Base-by-base conservation (phyloP, 2,329 filamentous ascomycete species). In the Sarocladium kiliense region DNA sequence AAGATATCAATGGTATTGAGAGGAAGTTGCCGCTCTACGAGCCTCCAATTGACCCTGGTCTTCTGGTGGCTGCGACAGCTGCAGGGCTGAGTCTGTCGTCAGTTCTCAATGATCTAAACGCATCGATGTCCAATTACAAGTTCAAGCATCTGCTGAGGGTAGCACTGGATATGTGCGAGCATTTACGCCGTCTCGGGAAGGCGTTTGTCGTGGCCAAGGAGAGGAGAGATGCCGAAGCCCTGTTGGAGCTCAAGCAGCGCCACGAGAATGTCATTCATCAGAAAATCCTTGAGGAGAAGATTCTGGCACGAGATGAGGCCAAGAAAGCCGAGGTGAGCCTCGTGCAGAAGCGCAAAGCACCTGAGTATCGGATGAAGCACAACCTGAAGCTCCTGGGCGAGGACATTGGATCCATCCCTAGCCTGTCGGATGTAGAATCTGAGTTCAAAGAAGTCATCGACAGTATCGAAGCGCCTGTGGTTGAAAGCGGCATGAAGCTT, bases 181-280 rank as follows among this genome's bases (percentile, higher is more conserved):
- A 59, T 16, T 42, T 59, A 2, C 41, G 49, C 0, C 14, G 34
- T 11, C n/a, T 58, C 1, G 42, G 41, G 2, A 44, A 54, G 1
- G n/a, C 16, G 2, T 41, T 58, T 9, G 47, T 60, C 1, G 16
- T 18, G 1, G 53, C 39, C 3, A 45, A 41, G 12, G 57, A 59
- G 37, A 59, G 54, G 44, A 42, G 39, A 11, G 59, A 60, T n/a
- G 21, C 21, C 1, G 57, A 60, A 25, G 27, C 55, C 7, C 41
- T 56, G 1, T 6, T 42, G 2, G 36, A 51, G 1, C 37, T 59
- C 4, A 27, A 37, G 18, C 16, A 41, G 1, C n/a, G 47, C 12
- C 58, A 60, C 6, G 47, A 56, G 10, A 23, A 23, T 3, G 21
- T 19, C 2, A 49, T 50, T 10, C 55, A 58, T 2, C 36, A 39